These are phyloP conservation scores for Priceomyces fermenticarens DNA, from an alignment of 805 yeast genomes.

Conservation along the genomic window DNA sequence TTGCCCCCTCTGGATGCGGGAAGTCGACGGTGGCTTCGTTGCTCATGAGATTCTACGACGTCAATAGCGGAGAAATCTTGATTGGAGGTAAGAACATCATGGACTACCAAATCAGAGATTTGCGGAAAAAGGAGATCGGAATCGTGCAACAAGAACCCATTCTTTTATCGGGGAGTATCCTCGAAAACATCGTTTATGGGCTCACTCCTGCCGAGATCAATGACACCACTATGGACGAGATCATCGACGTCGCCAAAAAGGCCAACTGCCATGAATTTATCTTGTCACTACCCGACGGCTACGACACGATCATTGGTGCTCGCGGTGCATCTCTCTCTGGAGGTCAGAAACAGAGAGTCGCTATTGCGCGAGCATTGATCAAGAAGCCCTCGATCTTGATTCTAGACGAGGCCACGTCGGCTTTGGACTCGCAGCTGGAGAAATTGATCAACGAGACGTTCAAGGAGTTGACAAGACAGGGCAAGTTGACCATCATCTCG, in stretches of 20 bases:
- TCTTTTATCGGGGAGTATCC: slow-evolving; percentile 51
- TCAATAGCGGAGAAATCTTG: slow-evolving; percentile 44
- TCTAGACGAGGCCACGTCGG: slow-evolving; percentile 70
- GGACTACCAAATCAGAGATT: slow-evolving; percentile 46
- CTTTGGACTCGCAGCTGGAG: slow-evolving; percentile 54
- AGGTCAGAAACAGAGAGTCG: slow-evolving; percentile 75
- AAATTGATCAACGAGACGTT: slow-evolving; percentile 41
- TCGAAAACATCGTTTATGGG: slow-evolving; percentile 58
- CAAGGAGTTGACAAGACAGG: slow-evolving; percentile 33
- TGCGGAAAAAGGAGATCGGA: slow-evolving; percentile 49
- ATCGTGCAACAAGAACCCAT: slow-evolving; percentile 64
- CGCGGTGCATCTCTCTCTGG: slow-evolving; percentile 63
- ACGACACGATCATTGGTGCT: slow-evolving; percentile 54
- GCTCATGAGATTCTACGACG: slow-evolving; percentile 51
- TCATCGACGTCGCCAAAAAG: slow-evolving; percentile 41
- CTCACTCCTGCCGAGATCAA: slow-evolving; percentile 34
- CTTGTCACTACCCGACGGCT: slow-evolving; percentile 55
- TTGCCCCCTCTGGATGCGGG: slow-evolving; percentile 63
- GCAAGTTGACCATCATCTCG: slow-evolving; percentile 41
- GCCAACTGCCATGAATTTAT: slow-evolving; percentile 62
- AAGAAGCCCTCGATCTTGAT: slow-evolving; percentile 63
- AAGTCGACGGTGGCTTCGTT: slow-evolving; percentile 57
- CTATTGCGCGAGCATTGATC: slow-evolving; percentile 71
- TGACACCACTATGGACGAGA: slow-evolving; percentile 39
- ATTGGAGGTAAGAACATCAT: slow-evolving; percentile 52